phyloP scores from a whole-genome alignment of 2,329 filamentous ascomycete genomes.

The Alternaria consortialis region DNA sequence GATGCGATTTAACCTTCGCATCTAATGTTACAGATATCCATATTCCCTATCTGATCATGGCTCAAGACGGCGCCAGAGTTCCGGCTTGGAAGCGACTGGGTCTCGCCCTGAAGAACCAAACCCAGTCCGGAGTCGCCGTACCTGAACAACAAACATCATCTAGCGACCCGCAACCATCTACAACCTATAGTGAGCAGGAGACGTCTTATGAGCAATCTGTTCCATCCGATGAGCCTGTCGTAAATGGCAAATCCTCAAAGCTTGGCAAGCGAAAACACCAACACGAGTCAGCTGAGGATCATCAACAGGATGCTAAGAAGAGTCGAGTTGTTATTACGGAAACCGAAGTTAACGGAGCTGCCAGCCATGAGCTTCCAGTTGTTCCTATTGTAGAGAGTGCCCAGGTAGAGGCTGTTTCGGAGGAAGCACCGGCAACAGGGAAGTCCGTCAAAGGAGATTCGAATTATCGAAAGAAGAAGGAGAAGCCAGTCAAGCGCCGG shows the following conservation, averaged over 20 bases:
- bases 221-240: constrained; percentile 27
- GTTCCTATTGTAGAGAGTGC: constrained; percentile 19
- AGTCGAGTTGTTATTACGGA: constrained; percentile 26
- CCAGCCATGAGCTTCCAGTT: constrained; percentile 5
- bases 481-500: constrained; percentile 28
- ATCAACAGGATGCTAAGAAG: constrained; percentile 37
- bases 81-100: constrained; percentile 70
- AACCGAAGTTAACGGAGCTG: constrained; percentile 6
- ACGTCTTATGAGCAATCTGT: constrained; percentile 16
- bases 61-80: constrained; percentile 30
- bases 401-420: constrained; percentile 9
- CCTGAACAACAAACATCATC: constrained; percentile 28
- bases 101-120: constrained; percentile 66
- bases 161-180: constrained; percentile 15
- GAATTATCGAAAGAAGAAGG: constrained; percentile 49
- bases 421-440: constrained; percentile 19
- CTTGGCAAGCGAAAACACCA: constrained; percentile 52
- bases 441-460: constrained; percentile 41
- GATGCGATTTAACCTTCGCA: constrained; percentile 34
- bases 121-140: constrained; percentile 46
- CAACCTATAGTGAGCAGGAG: constrained; percentile 14
- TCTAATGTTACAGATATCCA: constrained; percentile 30
- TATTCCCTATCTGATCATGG: constrained; percentile 46
- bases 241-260: constrained; percentile 37
- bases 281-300: constrained; percentile 37